Evolutionary conservation across 352 stramenopile species (phyloP), one percentile per base, ranked within the genome.

Genomic region (Blastocystis sp.): DNA sequence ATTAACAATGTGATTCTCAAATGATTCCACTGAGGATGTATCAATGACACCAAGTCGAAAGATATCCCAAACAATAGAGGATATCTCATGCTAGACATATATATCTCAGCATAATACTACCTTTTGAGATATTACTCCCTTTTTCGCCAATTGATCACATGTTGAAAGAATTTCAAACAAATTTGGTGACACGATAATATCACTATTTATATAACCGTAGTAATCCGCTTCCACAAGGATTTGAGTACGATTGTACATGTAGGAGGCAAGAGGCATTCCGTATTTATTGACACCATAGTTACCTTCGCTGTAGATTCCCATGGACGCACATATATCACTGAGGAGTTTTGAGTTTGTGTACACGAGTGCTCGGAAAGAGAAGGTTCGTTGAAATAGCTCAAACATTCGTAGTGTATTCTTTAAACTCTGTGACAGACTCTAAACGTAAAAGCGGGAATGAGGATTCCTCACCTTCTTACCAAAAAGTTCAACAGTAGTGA

Each of bases 171-270:
- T n/a, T 16, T 73, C 61, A 46, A 73, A 73, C 32, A 73, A 39
- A 37, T 73, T 73, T 16, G 61, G 61, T 14, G 61, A 16, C 24
- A 73, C 61, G 32, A 73, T 14, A 0, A 73, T 73, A 46, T 73
- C 61, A n/a, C 61, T 73, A 39, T 73, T 73, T 29, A 73, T 73
- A n/a, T 49, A 73, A 14, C 61, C 61, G 61, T 49, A 39, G 61
- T 73, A 73, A 39, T 46, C 14, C 14, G 14, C 32, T 9, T 73
- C 14, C 24, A 73, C 7, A 6, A 73, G 1, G 7, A 19, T 7
- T 9, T 37, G n/a, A 39, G 24, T 46, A 6, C 61, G 19, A 11
- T 49, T 29, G 61, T 52, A 46, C 61, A 73, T 73, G 61, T 73
- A 73, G 5, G 7, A 21, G 32, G 51, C 32, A 39, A 73, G 16